Evolutionary conservation across 1,139 yeast genomes (phyloP).

Genomic region (Yamadazyma atmosphaerica): DNA sequence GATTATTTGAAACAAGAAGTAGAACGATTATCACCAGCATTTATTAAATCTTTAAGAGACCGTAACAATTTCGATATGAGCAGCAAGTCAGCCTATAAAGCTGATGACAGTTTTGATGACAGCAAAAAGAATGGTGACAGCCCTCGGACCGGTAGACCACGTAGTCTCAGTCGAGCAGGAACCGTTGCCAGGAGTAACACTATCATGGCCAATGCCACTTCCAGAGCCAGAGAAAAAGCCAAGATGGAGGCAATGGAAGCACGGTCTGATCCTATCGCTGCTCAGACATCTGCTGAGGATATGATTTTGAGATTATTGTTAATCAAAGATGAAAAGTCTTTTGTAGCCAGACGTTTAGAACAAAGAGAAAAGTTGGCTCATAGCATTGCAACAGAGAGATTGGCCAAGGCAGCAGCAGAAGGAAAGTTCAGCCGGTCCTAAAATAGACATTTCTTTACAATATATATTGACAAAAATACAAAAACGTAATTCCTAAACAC

Average conservation of each 20-base stretch:
- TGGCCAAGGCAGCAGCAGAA: slow-evolving; percentile 48
- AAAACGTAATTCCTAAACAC: slow-evolving; percentile 4
- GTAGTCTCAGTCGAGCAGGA: slow-evolving; percentile 45
- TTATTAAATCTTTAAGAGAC: slow-evolving; percentile 47
- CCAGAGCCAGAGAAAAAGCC: slow-evolving; percentile 56
- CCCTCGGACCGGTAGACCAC: slow-evolving; percentile 8
- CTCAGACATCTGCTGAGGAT: slow-evolving; percentile 63
- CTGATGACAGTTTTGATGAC: neutral
- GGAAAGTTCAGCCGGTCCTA: slow-evolving; percentile 25
- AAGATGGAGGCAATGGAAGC: slow-evolving; percentile 52
- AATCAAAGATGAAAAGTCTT: slow-evolving; percentile 41
- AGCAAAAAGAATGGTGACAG: too few relatives aligned
- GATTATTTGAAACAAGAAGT: slow-evolving; percentile 56
- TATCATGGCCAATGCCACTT: slow-evolving; percentile 72
- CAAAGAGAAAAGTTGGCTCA: slow-evolving; percentile 65
- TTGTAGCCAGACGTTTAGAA: slow-evolving; percentile 55
- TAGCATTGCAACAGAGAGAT: slow-evolving; percentile 62
- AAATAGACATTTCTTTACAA: slow-evolving; percentile 1
- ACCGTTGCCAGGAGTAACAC: slow-evolving; percentile 66
- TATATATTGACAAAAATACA: slow-evolving; percentile 7
- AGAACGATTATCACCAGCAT: slow-evolving; percentile 56
- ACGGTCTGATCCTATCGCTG: slow-evolving; percentile 54
- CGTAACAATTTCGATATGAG: slow-evolving; percentile 34
- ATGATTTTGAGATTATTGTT: slow-evolving; percentile 62
- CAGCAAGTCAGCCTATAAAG: neutral